phyloP scores from a whole-genome alignment of 768 basidiomycete genomes.

The Psilocybe cubensis region DNA sequence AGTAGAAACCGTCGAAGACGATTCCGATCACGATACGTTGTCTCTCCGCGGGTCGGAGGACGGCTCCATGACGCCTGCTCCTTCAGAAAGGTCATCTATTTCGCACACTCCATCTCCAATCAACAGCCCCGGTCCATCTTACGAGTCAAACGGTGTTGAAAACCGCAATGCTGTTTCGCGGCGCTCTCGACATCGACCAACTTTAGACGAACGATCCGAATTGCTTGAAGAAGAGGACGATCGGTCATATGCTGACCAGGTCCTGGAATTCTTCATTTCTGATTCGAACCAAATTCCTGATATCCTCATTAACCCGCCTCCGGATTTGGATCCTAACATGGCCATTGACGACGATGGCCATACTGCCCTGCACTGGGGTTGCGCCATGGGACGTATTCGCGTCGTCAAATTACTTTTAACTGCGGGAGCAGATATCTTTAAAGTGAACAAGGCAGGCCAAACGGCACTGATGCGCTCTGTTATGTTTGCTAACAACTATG shows the following conservation, averaged over 20 bases:
- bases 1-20: slow-evolving; percentile 49
- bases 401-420: slow-evolving; percentile 93
- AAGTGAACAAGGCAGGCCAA: slow-evolving; percentile 95
- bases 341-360: slow-evolving; percentile 98
- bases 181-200: slow-evolving; percentile 52
- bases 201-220: slow-evolving; percentile 50
- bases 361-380: slow-evolving; percentile 97
- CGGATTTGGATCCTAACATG: slow-evolving; percentile 94
- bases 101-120: slow-evolving; percentile 96
- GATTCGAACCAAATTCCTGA: slow-evolving; percentile 92
- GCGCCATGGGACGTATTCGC: slow-evolving; percentile 97
- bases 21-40: slow-evolving; percentile 63
- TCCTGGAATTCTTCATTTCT: slow-evolving; percentile 98
- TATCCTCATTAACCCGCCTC: slow-evolving; percentile 84
- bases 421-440: slow-evolving; percentile 95
- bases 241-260: slow-evolving; percentile 89
- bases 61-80: slow-evolving; percentile 88
- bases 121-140: slow-evolving; percentile 54
- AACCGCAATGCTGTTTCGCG: slow-evolving; percentile 38
- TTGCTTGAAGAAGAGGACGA: slow-evolving; percentile 58
- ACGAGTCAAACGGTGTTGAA: slow-evolving; percentile 43
- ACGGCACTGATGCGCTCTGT: slow-evolving; percentile 98
- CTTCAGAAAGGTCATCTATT: slow-evolving; percentile 82
- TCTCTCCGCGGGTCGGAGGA: slow-evolving; percentile 83
- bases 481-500: slow-evolving; percentile 99